These are phyloP conservation scores for Thelephora terrestris DNA, from an alignment of 1,284 basidiomycete species.

Conservation along the genomic window DNA sequence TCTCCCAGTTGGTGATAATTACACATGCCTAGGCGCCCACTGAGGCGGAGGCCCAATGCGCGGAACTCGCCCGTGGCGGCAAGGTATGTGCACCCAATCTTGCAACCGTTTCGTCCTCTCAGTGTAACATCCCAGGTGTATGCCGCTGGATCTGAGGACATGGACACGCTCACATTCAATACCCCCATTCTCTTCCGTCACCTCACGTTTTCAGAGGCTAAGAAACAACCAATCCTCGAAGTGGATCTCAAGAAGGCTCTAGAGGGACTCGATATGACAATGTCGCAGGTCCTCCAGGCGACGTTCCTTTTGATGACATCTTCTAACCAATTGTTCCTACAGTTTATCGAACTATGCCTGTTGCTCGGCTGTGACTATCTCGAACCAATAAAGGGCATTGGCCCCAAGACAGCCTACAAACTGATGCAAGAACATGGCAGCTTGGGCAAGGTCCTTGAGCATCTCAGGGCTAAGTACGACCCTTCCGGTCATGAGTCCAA, in stretches of 20 bases:
- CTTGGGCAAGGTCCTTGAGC: conserved; percentile 74
- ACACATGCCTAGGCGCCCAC: conserved; percentile 69
- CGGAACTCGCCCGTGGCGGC: conserved; percentile 90
- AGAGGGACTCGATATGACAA: conserved; percentile 84
- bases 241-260: conserved; percentile 79
- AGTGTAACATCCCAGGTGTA: conserved; percentile 56
- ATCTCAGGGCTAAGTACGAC: conserved; percentile 70
- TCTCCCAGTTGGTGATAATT: neutral
- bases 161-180: conserved; percentile 98
- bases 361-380: conserved; percentile 98
- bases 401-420: conserved; percentile 94
- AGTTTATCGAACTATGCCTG: conserved; percentile 98
- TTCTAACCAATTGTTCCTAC: conserved; percentile 1
- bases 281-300: conserved; percentile 59
- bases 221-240: conserved; percentile 96
- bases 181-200: conserved; percentile 90
- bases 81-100: conserved; percentile 42
- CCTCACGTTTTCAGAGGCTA: conserved; percentile 97
- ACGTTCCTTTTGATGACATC: neutral
- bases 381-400: conserved; percentile 91
- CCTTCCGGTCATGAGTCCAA: neutral
- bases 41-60: conserved; percentile 98
- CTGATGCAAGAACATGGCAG: conserved; percentile 81
- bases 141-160: conserved; percentile 97
- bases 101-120: neutral